Base-by-base conservation (phyloP, 176 grass and related monocot species). In the Rhynchospora breviuscula region DNA sequence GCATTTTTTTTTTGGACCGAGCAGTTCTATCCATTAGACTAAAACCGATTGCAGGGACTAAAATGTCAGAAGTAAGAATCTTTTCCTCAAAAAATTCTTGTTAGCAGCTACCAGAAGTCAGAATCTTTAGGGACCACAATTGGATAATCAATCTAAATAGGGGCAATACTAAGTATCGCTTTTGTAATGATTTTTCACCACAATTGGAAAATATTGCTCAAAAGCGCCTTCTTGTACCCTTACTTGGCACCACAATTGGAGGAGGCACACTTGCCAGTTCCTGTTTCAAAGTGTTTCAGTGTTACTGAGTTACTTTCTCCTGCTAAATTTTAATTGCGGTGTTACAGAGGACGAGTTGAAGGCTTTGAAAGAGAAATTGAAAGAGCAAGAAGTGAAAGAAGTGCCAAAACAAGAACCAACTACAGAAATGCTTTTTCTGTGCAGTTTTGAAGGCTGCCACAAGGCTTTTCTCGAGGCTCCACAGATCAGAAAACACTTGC, bases 351-450 rank as follows among this genome's bases (percentile, higher is more conserved):
- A 99, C 49, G 93, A 79, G 45, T 82, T 95, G 14, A 83, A 90
- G 40, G 85, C 96, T 89, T 73, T 99, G 29, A 91, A 80, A 86
- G 85, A 87, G 31, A 95, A 90, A 75, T 79, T 76, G 51, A 93
- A 88, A 80, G 83, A 91, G 79, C 83, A 88, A 47, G 93, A 73
- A 22, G 74, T 31, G 19, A 63, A 46, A 61, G 85, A 93, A 77
- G 68, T 77, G 70, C 69, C 83, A 48, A 93, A 88, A 22, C 77
- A 89, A 8, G 91, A 95, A 67, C 93, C 86, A 8, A 87, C 87
- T 78, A 95, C 91, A 0, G 93, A 99, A 71, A 84, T 93, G 78
- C 93, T 99, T 47, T 47, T 99, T 95, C 84, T 99, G 26, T 99
- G 96, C 79, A 99, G 86, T 84, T 99, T 89, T 26, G 96, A 93